These are phyloP conservation scores for Ustilago shanxiensis DNA, from an alignment of 1,284 basidiomycete genomes.

Conservation along the genomic window DNA sequence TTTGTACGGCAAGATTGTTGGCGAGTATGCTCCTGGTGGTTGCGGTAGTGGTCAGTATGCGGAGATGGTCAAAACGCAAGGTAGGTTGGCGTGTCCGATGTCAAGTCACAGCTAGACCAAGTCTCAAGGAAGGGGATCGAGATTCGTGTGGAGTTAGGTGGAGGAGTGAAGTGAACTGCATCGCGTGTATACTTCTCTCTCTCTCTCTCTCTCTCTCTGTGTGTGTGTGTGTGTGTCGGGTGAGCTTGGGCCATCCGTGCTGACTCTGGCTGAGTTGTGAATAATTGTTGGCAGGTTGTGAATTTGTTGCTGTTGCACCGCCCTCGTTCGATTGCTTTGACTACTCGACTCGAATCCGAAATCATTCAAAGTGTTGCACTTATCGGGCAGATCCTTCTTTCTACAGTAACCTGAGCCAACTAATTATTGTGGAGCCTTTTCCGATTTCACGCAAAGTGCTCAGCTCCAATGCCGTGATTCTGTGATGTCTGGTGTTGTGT, in stretches of 20 bases:
- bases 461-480: not conserved
- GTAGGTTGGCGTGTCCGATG: not conserved
- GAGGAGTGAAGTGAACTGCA: not conserved
- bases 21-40: not conserved
- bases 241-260: conserved; percentile 13
- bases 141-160: not conserved
- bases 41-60: no score
- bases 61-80: not conserved
- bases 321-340: conserved; percentile 7
- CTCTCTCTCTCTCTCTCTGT: no score
- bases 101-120: not conserved
- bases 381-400: not conserved
- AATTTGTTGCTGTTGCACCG: not conserved
- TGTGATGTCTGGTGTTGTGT: not conserved
- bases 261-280: no score
- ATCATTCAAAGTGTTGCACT: not conserved
- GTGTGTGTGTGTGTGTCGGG: conserved; percentile 4
- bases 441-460: conserved; percentile 5
- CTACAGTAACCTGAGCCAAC: not conserved
- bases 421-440: conserved; percentile 1
- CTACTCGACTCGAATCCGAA: not conserved
- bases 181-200: conserved; percentile 4
- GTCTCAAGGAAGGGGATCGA: not conserved
- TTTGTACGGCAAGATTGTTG: not conserved
- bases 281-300: no score